These are phyloP conservation scores for Biscutella laevigata DNA, from an alignment of 441 rosid species.

Conservation along the genomic window DNA sequence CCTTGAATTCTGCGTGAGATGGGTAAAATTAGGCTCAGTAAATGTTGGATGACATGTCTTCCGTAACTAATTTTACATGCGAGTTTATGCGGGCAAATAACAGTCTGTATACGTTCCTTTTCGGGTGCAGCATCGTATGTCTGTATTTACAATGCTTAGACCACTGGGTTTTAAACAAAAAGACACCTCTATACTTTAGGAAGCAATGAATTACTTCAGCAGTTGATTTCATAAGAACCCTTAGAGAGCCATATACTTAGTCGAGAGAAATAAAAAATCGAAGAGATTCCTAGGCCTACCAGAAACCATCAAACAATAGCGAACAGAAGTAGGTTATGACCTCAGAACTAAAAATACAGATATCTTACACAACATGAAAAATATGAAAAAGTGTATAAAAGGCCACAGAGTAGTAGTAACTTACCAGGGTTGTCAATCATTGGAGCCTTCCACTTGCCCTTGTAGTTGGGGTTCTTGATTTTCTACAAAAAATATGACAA, in stretches of 20 bases:
- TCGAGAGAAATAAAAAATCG: background rate
- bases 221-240: background rate
- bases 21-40: background rate
- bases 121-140: background rate
- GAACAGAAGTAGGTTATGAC: slow-evolving; percentile 5
- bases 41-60: background rate
- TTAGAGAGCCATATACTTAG: background rate
- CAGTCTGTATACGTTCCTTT: too few species aligned
- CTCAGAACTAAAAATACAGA: background rate
- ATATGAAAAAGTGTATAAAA: background rate
- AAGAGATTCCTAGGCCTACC: background rate
- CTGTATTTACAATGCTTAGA: background rate
- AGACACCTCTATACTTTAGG: background rate
- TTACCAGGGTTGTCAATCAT: slow-evolving; percentile 92
- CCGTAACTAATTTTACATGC: background rate
- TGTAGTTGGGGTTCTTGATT: slow-evolving; percentile 94
- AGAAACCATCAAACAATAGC: background rate
- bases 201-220: background rate
- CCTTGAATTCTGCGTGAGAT: slow-evolving; percentile 62
- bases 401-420: background rate
- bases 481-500: slow-evolving; percentile 34
- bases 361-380: background rate
- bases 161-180: background rate
- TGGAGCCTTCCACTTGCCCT: slow-evolving; percentile 94
- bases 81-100: slow-evolving; percentile 2